Percentiles rank a stretch among this genome's conserved stretches.
Evolutionary conservation across 2,329 filamentous ascomycete genomes (phyloP).

Genomic region (Ceratocystiopsis minuta): DNA sequence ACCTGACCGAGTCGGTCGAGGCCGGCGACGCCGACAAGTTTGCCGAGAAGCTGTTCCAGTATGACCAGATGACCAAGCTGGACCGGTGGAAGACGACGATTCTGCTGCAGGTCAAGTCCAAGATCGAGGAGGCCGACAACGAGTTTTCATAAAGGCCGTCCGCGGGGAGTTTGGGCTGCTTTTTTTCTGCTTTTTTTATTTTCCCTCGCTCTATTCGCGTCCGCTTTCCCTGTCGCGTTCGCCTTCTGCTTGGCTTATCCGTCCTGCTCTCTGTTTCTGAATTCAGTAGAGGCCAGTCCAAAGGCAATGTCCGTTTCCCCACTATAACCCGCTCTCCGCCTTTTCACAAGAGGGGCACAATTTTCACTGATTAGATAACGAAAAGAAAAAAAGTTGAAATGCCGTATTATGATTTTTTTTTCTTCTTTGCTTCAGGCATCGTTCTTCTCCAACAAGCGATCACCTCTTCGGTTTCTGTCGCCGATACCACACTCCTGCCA

Average conservation of each 20-base stretch:
- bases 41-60: slow-evolving; percentile 73
- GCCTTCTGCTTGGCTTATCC: too few species aligned
- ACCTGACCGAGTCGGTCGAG: slow-evolving; percentile 60
- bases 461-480: background rate
- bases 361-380: slow-evolving; percentile 6
- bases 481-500: slow-evolving; percentile 11
- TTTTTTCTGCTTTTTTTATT: background rate
- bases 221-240: background rate
- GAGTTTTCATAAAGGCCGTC: slow-evolving; percentile 16
- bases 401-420: background rate
- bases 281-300: too few species aligned
- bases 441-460: too few species aligned
- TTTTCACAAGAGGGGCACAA: background rate
- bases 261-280: background rate
- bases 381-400: slow-evolving; percentile 1
- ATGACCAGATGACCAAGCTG: slow-evolving; percentile 78
- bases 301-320: too few species aligned
- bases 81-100: slow-evolving; percentile 95
- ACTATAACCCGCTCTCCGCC: too few species aligned
- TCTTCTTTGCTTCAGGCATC: background rate
- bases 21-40: slow-evolving; percentile 67
- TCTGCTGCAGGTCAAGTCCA: slow-evolving; percentile 64
- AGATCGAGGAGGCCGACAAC: slow-evolving; percentile 42
- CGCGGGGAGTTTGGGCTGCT: too few species aligned
- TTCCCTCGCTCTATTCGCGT: background rate